A percentile compares a stretch with the other conserved stretches of the same genome.
Evolutionary conservation across 352 stramenopile genomes (phyloP).

Genomic region (Globisporangium megalacanthum): DNA sequence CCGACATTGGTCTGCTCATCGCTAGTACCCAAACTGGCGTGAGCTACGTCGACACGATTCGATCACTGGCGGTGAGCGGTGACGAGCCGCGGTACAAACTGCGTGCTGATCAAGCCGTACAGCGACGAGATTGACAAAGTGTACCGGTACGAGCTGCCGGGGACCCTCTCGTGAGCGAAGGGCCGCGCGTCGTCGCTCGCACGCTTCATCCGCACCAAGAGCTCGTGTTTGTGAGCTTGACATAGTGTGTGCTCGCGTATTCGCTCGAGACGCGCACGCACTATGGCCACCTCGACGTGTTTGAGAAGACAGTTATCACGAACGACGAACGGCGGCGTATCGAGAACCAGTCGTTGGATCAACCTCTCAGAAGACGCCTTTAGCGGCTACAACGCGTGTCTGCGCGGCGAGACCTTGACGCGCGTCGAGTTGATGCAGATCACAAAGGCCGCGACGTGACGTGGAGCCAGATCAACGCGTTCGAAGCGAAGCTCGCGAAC

Average conservation of each 20-base stretch:
- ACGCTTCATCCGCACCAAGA: slow-evolving; percentile 87
- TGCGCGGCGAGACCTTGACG: slow-evolving; percentile 73
- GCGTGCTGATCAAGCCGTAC: slow-evolving; percentile 77
- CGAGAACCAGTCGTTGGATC: slow-evolving; percentile 85
- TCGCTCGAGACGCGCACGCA: slow-evolving; percentile 79
- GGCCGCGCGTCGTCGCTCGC: slow-evolving; percentile 76
- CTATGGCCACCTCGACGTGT: slow-evolving; percentile 87
- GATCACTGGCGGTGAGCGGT: slow-evolving; percentile 55
- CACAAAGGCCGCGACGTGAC: slow-evolving; percentile 84
- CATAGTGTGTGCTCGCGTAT: slow-evolving; percentile 73
- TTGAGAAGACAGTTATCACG: slow-evolving; percentile 87
- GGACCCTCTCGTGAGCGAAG: slow-evolving; percentile 74
- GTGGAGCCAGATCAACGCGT: slow-evolving; percentile 83
- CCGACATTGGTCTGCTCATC: slow-evolving; percentile 98
- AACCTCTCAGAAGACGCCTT: slow-evolving; percentile 90
- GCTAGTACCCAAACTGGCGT: slow-evolving; percentile 94
- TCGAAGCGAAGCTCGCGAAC: slow-evolving; percentile 84
- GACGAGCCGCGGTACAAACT: slow-evolving; percentile 73
- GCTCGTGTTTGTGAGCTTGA: slow-evolving; percentile 85
- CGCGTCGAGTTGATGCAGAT: slow-evolving; percentile 88
- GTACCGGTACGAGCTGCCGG: slow-evolving; percentile 82
- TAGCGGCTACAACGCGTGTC: slow-evolving; percentile 75
- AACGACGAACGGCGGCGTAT: slow-evolving; percentile 84
- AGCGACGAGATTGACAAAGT: slow-evolving; percentile 85
- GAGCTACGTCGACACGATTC: slow-evolving; percentile 85